phyloP scores from a whole-genome alignment of 2,329 filamentous ascomycete genomes.

The Teratosphaeria pseudoeucalypti region DNA sequence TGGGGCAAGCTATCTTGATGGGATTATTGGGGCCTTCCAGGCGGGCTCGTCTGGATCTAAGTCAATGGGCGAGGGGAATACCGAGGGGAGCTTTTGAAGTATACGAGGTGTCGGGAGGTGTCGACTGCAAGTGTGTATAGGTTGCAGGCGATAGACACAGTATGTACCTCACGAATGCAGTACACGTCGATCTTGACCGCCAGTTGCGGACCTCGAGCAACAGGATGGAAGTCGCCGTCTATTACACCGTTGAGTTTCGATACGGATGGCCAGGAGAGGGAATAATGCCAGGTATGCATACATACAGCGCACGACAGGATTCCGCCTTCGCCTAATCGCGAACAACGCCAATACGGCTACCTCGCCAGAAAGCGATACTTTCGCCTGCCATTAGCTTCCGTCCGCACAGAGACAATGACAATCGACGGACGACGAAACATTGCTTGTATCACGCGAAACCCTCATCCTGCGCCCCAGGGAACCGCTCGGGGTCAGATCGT shows the following conservation, averaged over 20 bases:
- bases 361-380: neutral
- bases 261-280: no score
- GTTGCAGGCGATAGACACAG: no score
- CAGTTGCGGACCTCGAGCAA: no score
- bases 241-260: no score
- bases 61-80: conserved; percentile 94
- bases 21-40: conserved; percentile 80
- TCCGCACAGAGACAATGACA: neutral
- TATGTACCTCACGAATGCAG: no score
- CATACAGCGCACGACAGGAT: neutral
- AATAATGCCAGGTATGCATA: no score
- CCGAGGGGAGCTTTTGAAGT: conserved; percentile 48
- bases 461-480: neutral
- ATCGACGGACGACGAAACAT: no score
- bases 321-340: neutral
- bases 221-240: no score
- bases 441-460: neutral
- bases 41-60: conserved; percentile 80
- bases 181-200: no score
- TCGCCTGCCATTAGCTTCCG: neutral
- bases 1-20: conserved; percentile 68
- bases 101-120: neutral
- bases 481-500: neutral
- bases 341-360: neutral
- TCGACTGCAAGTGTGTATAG: neutral